Percentiles rank a stretch among this genome's conserved stretches.
phyloP scores from a whole-genome alignment of 1,284 basidiomycete species.

The Ustilago loliicola region DNA sequence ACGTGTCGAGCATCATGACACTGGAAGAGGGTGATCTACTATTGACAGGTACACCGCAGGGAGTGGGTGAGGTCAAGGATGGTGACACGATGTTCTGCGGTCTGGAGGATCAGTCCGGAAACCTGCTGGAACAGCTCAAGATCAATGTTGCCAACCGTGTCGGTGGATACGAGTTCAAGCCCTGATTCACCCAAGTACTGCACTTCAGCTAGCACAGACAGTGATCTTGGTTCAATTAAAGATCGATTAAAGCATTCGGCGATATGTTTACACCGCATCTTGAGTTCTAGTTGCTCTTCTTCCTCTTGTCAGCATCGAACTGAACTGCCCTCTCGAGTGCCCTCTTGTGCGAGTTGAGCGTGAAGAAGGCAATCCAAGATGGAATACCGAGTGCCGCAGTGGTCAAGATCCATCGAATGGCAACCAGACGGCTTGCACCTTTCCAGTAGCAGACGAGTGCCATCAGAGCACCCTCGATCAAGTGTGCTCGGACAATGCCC shows the following conservation, averaged over 20 bases:
- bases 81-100: slow-evolving; percentile 86
- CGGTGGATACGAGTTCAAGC: slow-evolving; percentile 79
- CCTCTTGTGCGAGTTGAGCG: slow-evolving; percentile 48
- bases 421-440: slow-evolving; percentile 28
- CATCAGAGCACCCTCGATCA: slow-evolving; percentile 39
- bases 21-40: slow-evolving; percentile 79
- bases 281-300: slow-evolving; percentile 15
- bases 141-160: slow-evolving; percentile 78
- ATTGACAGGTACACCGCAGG: slow-evolving; percentile 76
- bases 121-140: slow-evolving; percentile 77
- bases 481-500: slow-evolving; percentile 35
- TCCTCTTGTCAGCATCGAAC: slow-evolving; percentile 33
- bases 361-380: slow-evolving; percentile 49
- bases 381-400: slow-evolving; percentile 52
- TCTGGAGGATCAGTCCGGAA: slow-evolving; percentile 77
- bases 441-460: slow-evolving; percentile 34
- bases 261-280: not conserved
- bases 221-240: not conserved
- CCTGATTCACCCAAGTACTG: slow-evolving; percentile 1
- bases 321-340: slow-evolving; percentile 28
- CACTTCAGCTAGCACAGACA: not conserved
- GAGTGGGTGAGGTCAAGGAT: slow-evolving; percentile 82
- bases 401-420: slow-evolving; percentile 44
- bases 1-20: slow-evolving; percentile 94
- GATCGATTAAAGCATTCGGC: not conserved